Evolutionary conservation across 371 early-diverging fungal genomes (phyloP), one percentile per base, ranked within the genome.

Genomic region (Coemansia sp.): DNA sequence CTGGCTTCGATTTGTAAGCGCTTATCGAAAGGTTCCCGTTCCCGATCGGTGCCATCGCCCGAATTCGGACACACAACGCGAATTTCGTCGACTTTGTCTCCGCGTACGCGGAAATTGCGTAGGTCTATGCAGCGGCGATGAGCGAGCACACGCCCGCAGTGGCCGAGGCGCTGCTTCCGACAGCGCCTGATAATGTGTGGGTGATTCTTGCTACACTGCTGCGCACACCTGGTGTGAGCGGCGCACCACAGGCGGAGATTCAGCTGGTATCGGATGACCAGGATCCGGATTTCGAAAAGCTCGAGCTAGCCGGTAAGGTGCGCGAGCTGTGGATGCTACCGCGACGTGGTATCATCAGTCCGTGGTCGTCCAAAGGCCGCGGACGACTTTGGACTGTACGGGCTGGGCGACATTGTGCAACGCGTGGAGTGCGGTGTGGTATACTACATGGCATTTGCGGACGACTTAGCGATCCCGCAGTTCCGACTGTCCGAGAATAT

Each of bases 361-460:
- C 98, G 18, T 98, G 97, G 98, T 95, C 95, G 3, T 94, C 95
- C 60, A 98, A 18, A 98, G 81, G 98, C 98, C 4, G 95, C 97
- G 47, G 94, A 98, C 63, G 96, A 97, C 78, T 91, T 91, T 5
- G 86, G 86, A 51, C 85, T 90, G 52, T 97, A 95, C 80, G 93
- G 90, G 29, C 82, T 96, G 32, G 74, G 81, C 36, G 64, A 77
- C 18, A 18, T 18, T 18, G 18, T 18, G 18, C 18, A 18, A 18
- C 18, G 18, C 18, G 18, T 18, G 18, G 18, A 18, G 18, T 18
- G 18, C 18, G 18, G 18, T 18, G 18, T 18, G 18, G 90, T 87
- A 4, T 94, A 86, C 70, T 72, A 86, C 38, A 59, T 77, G 34
- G 29, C 11, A 50, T 77, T 77, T 58, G 66, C 52, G 5, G 64